Evolutionary conservation across 768 basidiomycete species (phyloP).

Genomic region (Pisolithus orientalis): DNA sequence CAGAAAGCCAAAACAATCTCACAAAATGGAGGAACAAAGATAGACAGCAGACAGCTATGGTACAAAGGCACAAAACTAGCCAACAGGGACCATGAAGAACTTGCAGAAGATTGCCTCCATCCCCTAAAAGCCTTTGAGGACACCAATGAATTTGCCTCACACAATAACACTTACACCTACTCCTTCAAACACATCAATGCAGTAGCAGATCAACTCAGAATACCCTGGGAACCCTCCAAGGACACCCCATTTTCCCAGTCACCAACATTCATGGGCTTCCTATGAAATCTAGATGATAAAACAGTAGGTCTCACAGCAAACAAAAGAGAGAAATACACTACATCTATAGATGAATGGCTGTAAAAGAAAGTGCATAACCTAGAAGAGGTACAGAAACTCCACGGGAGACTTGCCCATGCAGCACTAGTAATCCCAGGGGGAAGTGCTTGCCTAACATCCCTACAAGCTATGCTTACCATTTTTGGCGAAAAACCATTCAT

Average conservation of each 20-base stretch:
- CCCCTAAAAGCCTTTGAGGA: conserved; percentile 3
- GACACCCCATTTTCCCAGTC: neutral
- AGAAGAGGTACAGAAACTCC: conserved; percentile 28
- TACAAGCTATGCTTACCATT: neutral
- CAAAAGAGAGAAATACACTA: too few relatives aligned
- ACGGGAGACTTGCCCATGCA: conserved; percentile 19
- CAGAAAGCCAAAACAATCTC: neutral
- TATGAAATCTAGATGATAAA: neutral
- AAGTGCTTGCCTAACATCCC: too few relatives aligned
- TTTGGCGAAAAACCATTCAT: neutral
- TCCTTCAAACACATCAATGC: too few relatives aligned
- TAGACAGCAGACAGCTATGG: neutral
- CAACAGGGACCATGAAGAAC: conserved; percentile 19
- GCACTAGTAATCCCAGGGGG: too few relatives aligned
- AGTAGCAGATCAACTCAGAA: too few relatives aligned
- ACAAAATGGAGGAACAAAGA: neutral
- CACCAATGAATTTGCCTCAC: neutral
- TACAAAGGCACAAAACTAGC: neutral
- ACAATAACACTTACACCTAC: neutral
- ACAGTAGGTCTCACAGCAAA: neutral
- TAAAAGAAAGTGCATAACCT: neutral
- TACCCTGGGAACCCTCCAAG: neutral
- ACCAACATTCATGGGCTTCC: neutral
- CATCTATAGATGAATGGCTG: conserved; percentile 14
- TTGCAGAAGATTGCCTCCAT: conserved; percentile 25